Conservation (phyloP, 2,329 filamentous ascomycete genomes). For the Bipolaris bicolor region DNA sequence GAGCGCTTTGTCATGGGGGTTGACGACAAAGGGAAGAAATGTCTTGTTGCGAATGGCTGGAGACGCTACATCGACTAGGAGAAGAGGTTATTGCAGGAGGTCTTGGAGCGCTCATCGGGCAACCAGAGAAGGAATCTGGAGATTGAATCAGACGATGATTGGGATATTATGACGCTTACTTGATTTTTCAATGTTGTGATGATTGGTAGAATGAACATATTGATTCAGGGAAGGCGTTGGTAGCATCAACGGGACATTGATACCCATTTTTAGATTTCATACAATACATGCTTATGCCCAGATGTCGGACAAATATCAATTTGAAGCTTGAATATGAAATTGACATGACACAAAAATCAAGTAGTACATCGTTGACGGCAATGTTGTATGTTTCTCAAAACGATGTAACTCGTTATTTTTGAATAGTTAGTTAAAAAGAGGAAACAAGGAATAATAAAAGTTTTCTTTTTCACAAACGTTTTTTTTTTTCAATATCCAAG, state of each 20-base stretch:
- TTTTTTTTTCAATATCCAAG: too few species aligned
- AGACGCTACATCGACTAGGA: constrained; percentile 14
- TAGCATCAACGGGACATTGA: not conserved
- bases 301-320: not conserved
- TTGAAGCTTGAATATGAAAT: not conserved
- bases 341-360: too few species aligned
- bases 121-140: not conserved
- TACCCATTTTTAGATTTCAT: not conserved
- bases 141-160: not conserved
- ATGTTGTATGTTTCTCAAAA: too few species aligned
- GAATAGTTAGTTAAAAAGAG: too few species aligned
- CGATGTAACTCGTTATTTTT: too few species aligned
- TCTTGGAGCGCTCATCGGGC: too few species aligned
- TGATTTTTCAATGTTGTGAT: not conserved
- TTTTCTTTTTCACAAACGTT: too few species aligned
- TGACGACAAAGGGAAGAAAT: constrained; percentile 64
- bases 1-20: constrained; percentile 69
- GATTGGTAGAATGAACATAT: not conserved
- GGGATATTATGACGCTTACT: not conserved
- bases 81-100: not conserved
- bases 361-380: too few species aligned
- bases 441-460: too few species aligned
- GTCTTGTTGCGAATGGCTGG: constrained; percentile 6
- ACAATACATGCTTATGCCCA: not conserved
- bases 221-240: not conserved